Conservation (phyloP, 345 rosid species). For the Brassica napus region Da-Ae NC_063449.1:42124501-42125000, state of each 20-base stretch:
- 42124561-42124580: too few relatives aligned
- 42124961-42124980: too few relatives aligned
- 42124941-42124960: too few relatives aligned
- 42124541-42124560: too few relatives aligned
- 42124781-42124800: not conserved
- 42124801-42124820: not conserved
- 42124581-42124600: not conserved
- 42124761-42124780: not conserved
- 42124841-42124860: not conserved
- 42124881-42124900: not conserved
- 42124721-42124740: not conserved
- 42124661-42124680: not conserved
- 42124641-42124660: not conserved
- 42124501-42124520: not conserved
- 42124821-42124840: not conserved
- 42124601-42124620: not conserved
- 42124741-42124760: not conserved
- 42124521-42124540: too few relatives aligned
- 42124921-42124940: not conserved
- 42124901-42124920: not conserved
- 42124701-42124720: not conserved
- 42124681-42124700: not conserved
- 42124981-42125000: too few relatives aligned
- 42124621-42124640: not conserved
- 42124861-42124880: not conserved